These are phyloP conservation scores for Platanus orientalis DNA, from an alignment of 164 flowering plant genomes.

Conservation along the genomic window DNA sequence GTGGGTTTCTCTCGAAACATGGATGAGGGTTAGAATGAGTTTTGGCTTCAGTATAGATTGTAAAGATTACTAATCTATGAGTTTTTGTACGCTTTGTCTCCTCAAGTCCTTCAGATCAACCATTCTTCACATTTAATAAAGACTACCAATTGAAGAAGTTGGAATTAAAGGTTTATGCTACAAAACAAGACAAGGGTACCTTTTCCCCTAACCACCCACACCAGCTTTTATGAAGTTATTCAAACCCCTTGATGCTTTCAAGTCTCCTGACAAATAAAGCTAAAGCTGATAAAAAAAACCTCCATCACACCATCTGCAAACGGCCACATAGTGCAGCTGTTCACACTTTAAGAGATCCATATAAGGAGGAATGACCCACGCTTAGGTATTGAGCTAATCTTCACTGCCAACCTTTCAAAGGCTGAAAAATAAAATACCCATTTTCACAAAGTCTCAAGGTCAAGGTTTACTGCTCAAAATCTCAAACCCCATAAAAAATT, in stretches of 20 bases:
- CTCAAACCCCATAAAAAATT: too few relatives aligned
- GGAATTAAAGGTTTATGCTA: not conserved
- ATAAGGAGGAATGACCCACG: too few relatives aligned
- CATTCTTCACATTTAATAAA: not conserved
- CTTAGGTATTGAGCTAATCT: too few relatives aligned
- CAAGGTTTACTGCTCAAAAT: too few relatives aligned
- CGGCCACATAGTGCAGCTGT: not conserved
- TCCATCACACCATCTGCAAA: not conserved
- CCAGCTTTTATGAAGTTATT: not conserved
- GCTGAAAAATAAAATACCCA: too few relatives aligned
- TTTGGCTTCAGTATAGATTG: not conserved
- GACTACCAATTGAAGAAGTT: not conserved
- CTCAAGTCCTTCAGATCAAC: constrained; percentile 1
- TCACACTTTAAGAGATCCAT: too few relatives aligned
- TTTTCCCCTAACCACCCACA: constrained; percentile 8
- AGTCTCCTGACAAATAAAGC: not conserved
- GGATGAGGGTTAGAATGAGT: not conserved
- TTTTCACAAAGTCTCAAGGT: too few relatives aligned
- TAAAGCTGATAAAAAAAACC: constrained; percentile 10
- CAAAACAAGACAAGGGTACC: constrained; percentile 1
- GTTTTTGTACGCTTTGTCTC: not conserved
- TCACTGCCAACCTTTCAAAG: too few relatives aligned
- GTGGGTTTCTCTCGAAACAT: constrained; percentile 5
- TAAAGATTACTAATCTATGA: not conserved
- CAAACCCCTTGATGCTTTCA: not conserved